Conservation (phyloP, 192 early-diverging fungal genomes). For the Piromyces sp. region DNA sequence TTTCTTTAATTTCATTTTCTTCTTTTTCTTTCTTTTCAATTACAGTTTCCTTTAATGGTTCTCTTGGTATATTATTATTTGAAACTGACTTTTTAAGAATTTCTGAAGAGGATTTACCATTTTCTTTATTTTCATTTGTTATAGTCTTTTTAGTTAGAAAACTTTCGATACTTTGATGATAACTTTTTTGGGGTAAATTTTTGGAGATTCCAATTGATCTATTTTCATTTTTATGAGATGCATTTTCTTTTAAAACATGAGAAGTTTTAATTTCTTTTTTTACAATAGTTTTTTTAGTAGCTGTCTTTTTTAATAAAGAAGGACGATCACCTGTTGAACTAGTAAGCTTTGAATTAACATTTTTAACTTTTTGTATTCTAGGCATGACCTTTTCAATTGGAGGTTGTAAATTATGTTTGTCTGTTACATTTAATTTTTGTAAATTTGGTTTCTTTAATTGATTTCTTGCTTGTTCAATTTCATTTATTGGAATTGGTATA, state of each 20-base stretch:
- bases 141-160: not conserved
- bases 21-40: not conserved
- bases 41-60: not conserved
- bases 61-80: not conserved
- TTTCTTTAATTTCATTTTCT: not conserved
- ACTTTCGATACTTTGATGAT: not conserved
- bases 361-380: not conserved
- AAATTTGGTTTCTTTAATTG: not conserved
- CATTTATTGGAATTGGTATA: not conserved
- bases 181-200: not conserved
- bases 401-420: not conserved
- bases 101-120: not conserved
- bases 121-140: not conserved
- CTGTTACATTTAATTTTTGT: not conserved
- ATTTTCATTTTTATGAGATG: not conserved
- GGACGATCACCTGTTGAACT: not conserved
- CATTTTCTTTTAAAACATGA: not conserved
- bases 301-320: not conserved
- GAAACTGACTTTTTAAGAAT: not conserved
- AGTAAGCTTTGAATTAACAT: not conserved
- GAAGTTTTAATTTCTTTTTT: not conserved
- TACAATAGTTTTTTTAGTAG: not conserved
- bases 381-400: not conserved
- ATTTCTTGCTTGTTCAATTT: not conserved
- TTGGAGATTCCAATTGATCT: not conserved